phyloP scores from a whole-genome alignment of 257 asterid species.

The Rauvolfia tetraphylla region DNA sequence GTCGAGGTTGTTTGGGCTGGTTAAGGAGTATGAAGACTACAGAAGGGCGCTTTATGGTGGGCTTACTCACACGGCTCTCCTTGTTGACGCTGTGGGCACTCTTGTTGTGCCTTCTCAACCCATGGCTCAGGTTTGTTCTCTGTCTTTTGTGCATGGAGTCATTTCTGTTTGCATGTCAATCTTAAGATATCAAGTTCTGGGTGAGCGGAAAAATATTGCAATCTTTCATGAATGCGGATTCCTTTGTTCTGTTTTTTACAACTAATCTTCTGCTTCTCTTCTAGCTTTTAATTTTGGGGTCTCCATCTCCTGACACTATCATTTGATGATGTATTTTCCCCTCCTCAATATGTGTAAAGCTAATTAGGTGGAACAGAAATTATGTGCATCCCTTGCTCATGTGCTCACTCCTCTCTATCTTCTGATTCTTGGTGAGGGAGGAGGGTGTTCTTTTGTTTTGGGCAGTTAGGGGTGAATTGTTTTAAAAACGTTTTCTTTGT shows the following conservation, averaged over 20 bases:
- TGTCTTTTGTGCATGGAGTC: background rate
- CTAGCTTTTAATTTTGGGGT: background rate
- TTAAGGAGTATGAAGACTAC: slow-evolving; percentile 87
- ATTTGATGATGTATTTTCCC: too few species aligned
- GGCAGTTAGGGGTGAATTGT: too few species aligned
- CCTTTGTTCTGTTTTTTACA: background rate
- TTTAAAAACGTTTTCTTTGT: background rate
- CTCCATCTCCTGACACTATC: background rate
- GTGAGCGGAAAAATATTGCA: background rate
- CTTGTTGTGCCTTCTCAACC: slow-evolving; percentile 94
- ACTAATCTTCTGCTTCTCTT: too few species aligned
- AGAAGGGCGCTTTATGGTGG: slow-evolving; percentile 84
- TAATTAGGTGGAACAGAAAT: too few species aligned
- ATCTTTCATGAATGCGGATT: background rate
- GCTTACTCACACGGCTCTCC: slow-evolving; percentile 84
- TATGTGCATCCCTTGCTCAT: too few species aligned
- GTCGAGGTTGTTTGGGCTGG: slow-evolving; percentile 43
- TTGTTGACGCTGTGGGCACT: slow-evolving; percentile 97
- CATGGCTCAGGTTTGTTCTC: slow-evolving; percentile 80
- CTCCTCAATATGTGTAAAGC: too few species aligned
- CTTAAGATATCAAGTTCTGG: background rate
- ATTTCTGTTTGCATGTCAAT: slow-evolving; percentile 4
- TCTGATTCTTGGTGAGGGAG: too few species aligned
- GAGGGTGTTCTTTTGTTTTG: too few species aligned
- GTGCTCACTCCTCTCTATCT: too few species aligned